Base-by-base conservation (phyloP, 331 rosid genomes). In the Phaseolus coccineus region DNA sequence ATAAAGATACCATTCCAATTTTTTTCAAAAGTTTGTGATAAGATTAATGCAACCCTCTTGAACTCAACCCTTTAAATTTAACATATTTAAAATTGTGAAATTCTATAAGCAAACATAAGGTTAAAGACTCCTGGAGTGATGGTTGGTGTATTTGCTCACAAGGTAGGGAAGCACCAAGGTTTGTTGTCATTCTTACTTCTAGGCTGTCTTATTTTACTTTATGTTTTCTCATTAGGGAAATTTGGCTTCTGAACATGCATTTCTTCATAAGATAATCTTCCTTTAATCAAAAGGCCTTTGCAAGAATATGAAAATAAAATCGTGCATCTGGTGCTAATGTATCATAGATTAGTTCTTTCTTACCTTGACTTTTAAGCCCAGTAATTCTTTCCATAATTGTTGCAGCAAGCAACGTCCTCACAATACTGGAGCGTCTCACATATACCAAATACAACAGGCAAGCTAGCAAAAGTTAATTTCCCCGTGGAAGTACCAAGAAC, bases 281-380 rank as follows among this genome's bases (percentile, higher is more conserved):
- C 67, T 30, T 11, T 5, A 61, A 13, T 16, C 35, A 58, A 56
- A 59, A 22, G 40, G 40, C 10, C 8, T 59, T 59, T 27, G 67
- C 42, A 2, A 42, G 22, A 13, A 63, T 15, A 15, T 30, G 40
- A 16, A 64, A 33, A 64, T 37, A 64, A 15, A 61, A 63, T 35
- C 25, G 4, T 16, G 28, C n/a, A 25, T 28, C 69, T 40, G 44
- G n/a, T 39, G 42, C 42, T 10, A 61, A 30, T 61, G 0, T 14
- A 74, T 57, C 44, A 27, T 58, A 8, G 50, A 57, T 56, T 57
- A 57, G 55, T 12, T 48, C 37, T 28, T 63, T 50, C 73, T 19
- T 37, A 30, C 31, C 31, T 37, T 65, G 35, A 35, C 57, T 19
- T 19, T 19, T 19, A 19, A 19, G 22, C 22, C 22, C 22, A 19